Percentiles rank a stretch among this genome's conserved stretches.
phyloP scores from a whole-genome alignment of 2,329 filamentous ascomycete genomes.

The Berkeleyomyces rouxiae region DNA sequence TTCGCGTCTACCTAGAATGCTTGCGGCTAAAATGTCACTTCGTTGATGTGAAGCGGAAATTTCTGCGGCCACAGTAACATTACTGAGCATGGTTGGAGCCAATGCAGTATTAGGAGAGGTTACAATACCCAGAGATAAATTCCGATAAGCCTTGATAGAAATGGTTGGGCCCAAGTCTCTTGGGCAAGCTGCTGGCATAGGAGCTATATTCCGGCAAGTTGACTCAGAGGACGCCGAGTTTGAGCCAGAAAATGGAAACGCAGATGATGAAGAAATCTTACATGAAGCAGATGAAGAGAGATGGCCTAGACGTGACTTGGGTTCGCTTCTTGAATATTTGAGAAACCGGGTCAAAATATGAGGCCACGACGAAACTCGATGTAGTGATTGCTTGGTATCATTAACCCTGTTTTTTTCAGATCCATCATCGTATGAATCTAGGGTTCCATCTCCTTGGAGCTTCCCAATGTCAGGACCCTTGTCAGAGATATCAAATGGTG shows the following conservation, averaged over 20 bases:
- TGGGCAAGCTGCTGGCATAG: not conserved
- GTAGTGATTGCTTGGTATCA: not conserved
- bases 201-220: not conserved
- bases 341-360: constrained; percentile 7
- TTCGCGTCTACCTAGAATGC: not conserved
- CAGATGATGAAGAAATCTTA: not conserved
- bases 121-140: not conserved
- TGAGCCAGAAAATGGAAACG: not conserved
- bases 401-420: not conserved
- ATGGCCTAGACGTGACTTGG: not conserved
- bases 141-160: not conserved
- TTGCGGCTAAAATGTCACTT: not conserved
- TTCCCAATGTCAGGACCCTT: not conserved
- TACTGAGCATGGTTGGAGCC: not conserved
- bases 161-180: not conserved
- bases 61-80: not conserved
- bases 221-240: not conserved
- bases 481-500: not conserved
- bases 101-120: not conserved
- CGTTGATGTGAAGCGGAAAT: not conserved
- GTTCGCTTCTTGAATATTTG: not conserved
- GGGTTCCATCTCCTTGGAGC: not conserved
- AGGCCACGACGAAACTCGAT: not conserved
- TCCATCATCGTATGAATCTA: not conserved
- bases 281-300: not conserved